Evolutionary conservation across 2,329 filamentous ascomycete species (phyloP).

Genomic region (Talaromyces sp.): DNA sequence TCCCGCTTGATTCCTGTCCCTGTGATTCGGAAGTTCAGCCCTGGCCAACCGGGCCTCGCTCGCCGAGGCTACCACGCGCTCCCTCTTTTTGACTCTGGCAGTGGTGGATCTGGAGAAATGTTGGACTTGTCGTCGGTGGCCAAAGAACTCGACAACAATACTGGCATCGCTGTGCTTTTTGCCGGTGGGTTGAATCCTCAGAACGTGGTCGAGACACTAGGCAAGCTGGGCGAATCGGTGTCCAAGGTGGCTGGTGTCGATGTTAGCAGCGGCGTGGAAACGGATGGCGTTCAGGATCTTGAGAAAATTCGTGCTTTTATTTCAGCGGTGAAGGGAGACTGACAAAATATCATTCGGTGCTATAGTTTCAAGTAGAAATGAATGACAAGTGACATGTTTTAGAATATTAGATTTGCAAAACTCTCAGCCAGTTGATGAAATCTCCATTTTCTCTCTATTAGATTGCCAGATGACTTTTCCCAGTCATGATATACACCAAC

Average conservation of each 20-base stretch:
- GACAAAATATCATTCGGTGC: not conserved
- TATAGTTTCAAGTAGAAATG: not conserved
- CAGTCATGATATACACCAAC: no score
- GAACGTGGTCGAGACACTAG: conserved; percentile 66
- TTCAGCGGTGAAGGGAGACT: conserved; percentile 59
- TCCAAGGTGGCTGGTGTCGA: conserved; percentile 74
- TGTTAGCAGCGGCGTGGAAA: conserved; percentile 90
- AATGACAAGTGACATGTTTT: not conserved
- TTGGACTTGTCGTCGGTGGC: conserved; percentile 68
- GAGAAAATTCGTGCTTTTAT: conserved; percentile 79
- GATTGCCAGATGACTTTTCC: not conserved
- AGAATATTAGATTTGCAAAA: not conserved
- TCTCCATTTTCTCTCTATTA: not conserved
- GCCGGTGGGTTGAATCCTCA: conserved; percentile 78
- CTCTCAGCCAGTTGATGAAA: not conserved
- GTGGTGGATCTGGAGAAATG: conserved; percentile 72
- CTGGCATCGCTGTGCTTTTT: conserved; percentile 67
- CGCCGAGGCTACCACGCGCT: conserved; percentile 74
- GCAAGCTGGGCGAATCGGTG: conserved; percentile 54
- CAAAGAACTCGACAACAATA: conserved; percentile 58
- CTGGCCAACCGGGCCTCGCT: conserved; percentile 65
- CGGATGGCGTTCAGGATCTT: conserved; percentile 70
- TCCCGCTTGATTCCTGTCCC: conserved; percentile 82
- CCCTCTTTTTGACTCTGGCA: conserved; percentile 79
- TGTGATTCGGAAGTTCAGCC: conserved; percentile 79